phyloP scores from a whole-genome alignment of 2,329 filamentous ascomycete genomes.

The Cordyceps cicadae region DNA sequence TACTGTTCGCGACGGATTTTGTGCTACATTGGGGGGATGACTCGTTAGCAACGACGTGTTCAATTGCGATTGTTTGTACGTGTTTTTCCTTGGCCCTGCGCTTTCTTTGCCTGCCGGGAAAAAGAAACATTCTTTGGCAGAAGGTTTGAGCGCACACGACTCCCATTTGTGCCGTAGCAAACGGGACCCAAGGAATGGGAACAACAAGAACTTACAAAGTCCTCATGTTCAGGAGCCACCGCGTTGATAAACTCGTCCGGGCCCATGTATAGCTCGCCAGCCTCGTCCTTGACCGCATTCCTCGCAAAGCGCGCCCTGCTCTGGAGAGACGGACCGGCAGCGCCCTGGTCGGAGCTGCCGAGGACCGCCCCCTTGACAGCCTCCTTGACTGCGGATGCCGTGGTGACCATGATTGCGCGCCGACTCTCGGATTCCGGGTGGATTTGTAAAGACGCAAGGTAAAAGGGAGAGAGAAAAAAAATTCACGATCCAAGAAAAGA shows the following conservation, averaged over 20 bases:
- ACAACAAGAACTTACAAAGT: conserved; percentile 64
- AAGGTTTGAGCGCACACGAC: background rate
- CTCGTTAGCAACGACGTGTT: conserved; percentile 11
- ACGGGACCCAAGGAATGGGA: conserved; percentile 17
- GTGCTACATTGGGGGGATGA: conserved; percentile 51
- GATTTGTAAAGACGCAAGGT: background rate
- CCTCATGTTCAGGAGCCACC: conserved; percentile 75
- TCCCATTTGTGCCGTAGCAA: background rate
- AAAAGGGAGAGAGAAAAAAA: background rate
- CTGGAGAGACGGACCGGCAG: conserved; percentile 60
- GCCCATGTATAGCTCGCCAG: conserved; percentile 72
- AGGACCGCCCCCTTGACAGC: conserved; percentile 73
- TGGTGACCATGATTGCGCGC: conserved; percentile 25
- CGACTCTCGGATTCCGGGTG: background rate
- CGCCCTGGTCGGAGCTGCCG: conserved; percentile 42
- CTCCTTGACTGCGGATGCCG: conserved; percentile 49
- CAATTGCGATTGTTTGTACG: background rate
- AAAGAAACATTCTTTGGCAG: background rate
- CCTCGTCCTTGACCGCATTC: conserved; percentile 67
- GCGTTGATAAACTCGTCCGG: conserved; percentile 85
- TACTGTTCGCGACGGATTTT: conserved; percentile 98
- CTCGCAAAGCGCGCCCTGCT: conserved; percentile 67
- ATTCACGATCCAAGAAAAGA: background rate
- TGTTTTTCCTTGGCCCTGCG: background rate
- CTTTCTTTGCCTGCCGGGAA: background rate